Percentiles rank a stretch among this genome's conserved stretches.
phyloP scores from a whole-genome alignment of 2,329 filamentous ascomycete genomes.

The Alternaria arborescens region DNA sequence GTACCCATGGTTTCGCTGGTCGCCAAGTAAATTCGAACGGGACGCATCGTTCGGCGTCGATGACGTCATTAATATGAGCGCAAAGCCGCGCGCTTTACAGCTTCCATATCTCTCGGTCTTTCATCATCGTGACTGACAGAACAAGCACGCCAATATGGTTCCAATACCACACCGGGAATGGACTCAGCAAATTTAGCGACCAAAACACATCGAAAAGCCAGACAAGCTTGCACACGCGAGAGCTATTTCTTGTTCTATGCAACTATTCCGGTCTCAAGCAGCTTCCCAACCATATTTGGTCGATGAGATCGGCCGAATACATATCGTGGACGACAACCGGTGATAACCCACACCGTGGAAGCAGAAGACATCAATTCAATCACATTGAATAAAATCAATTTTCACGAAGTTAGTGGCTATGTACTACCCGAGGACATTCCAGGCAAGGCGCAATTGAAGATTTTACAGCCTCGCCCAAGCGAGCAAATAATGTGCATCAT shows the following conservation, averaged over 20 bases:
- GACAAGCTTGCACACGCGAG: no score
- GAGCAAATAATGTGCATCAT: slow-evolving; percentile 29
- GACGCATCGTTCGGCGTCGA: no score
- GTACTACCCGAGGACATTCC: not conserved
- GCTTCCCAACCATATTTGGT: not conserved
- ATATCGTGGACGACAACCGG: not conserved
- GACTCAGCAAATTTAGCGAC: not conserved
- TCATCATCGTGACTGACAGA: no score
- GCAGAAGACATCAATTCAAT: not conserved
- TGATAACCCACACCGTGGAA: not conserved
- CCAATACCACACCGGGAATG: no score
- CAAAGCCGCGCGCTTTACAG: no score
- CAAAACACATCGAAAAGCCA: not conserved
- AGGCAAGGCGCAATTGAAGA: not conserved
- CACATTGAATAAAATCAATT: not conserved
- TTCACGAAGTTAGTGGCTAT: not conserved
- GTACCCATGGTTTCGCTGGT: no score
- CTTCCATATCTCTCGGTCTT: no score
- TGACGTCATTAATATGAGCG: no score
- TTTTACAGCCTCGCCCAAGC: not conserved
- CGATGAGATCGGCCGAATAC: not conserved
- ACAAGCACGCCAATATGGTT: no score
- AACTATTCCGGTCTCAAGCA: not conserved
- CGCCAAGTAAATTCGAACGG: not conserved
- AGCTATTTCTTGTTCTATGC: not conserved